Base-by-base conservation (phyloP, 2,329 filamentous ascomycete genomes). In the Aschersonia sp. region DNA sequence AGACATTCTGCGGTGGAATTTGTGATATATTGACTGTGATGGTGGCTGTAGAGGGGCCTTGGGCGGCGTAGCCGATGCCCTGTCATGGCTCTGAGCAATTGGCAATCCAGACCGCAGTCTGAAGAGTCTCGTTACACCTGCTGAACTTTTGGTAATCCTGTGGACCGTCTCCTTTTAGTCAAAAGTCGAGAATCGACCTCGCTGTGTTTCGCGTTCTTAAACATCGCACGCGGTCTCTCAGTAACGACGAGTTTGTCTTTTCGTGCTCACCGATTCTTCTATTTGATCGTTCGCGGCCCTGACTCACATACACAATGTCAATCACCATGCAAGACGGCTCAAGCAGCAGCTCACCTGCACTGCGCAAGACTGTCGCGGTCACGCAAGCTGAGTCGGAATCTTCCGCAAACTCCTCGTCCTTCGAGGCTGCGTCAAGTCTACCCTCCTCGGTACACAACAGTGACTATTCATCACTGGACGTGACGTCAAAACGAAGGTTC, bases 401-500 rank as follows among this genome's bases (percentile, higher is more conserved):
- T 5, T 42, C 40, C 5, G 49, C 49, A 42, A 40, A 12, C 28
- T 47, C 49, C 1, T 48, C 49, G n/a, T 43, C 46, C 2, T 29
- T 44, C 9, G 31, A 46, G 20, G 30, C 45, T 42, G 9, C 9
- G 20, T n/a, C 10, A 6, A 42, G 6, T 20, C 6, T 28, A 12
- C 40, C 40, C 10, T 42, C 35, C 35, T 7, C 20, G 9, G 9
- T 42, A 6, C 10, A 29, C 7, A n/a, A 30, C 38, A 40, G 42
- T 30, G 43, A 44, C 46, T 45, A 30, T 4, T 41, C 43, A 5
- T 51, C 49, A 20, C 30, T 47, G 9, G 46, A 54, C 32, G 42
- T 47, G 9, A 46, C 46, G 12, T 42, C 40, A 12, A 53, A 48
- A 31, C 50, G 44, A 43, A 47, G 47, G 35, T 66, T 66, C 55